Evolutionary conservation across 2,329 filamentous ascomycete genomes (phyloP), one percentile per base, ranked within the genome.

Genomic region (Botrytis cinerea): DNA sequence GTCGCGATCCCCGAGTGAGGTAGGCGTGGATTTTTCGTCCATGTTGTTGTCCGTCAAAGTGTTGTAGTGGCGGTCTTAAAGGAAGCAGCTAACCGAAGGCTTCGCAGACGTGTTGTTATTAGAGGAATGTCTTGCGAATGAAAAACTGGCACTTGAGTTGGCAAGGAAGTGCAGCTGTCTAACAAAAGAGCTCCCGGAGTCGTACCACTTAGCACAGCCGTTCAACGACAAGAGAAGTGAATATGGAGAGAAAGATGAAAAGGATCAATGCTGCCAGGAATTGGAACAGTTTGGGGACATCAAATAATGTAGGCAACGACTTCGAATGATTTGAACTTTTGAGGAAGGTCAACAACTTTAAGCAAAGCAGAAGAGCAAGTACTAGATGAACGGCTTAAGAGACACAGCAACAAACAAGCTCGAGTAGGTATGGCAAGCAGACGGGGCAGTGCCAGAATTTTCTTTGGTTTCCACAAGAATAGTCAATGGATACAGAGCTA

Each of bases 21-120:
- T 43, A 14, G 70, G 64, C 20, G 38, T 25, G 1, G 20, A 57
- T 38, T 75, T 73, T 32, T 75, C 73, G 18, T 72, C 64, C 73
- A 75, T 75, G 14, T 64, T 51, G 22, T 22, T 45, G 18, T 43
- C 18, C 18, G 18, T 57, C n/a, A 35, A 20, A 54, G 48, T 25
- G 7, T 32, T 32, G n/a, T 32, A 32, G 28, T 40, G 18, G n/a
- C 6, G 14, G n/a, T 69, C 22, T 16, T 28, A 18, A 12, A 25
- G 9, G 9, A 16, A 28, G 57, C 14, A 28, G 28, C 18, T 38
- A 28, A 57, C 8, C 2, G 32, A 28, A 32, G n/a, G 18, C 22
- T 43, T 69, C 35, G 38, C 48, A 45, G 48, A 43, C 43, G 28
- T 57, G n/a, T 43, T 25, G 14, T n/a, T 18, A 25, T 43, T 35